A percentile compares a stretch with the other conserved stretches of the same genome.
Conservation (phyloP, 2,329 filamentous ascomycete species). For the Plenodomus lindquistii region DNA sequence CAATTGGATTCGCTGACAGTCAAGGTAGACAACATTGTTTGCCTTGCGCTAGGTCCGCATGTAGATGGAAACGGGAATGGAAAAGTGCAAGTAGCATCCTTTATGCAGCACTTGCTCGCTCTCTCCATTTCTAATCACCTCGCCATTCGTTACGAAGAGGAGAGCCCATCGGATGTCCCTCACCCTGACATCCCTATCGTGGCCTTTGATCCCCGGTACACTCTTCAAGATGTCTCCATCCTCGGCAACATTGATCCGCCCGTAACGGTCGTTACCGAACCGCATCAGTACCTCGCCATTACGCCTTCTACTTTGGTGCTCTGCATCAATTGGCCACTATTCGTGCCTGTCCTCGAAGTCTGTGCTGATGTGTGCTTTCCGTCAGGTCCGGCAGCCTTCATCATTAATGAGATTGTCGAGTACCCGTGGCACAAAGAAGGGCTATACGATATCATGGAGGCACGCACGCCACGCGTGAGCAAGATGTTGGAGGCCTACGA, state of each 20-base stretch:
- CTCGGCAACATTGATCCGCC: slow-evolving; percentile 3
- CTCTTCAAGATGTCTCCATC: neutral
- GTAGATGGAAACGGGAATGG: neutral
- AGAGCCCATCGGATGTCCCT: neutral
- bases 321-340: neutral
- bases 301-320: slow-evolving; percentile 6
- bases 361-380: slow-evolving; percentile 8
- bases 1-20: neutral
- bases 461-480: slow-evolving; percentile 2
- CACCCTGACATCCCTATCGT: slow-evolving; percentile 3
- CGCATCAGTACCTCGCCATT: slow-evolving; percentile 10
- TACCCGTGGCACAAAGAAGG: slow-evolving; percentile 1
- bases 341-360: neutral
- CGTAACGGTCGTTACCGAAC: slow-evolving; percentile 7
- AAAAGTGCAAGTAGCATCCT: neutral
- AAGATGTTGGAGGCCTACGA: slow-evolving; percentile 3
- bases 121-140: neutral
- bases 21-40: slow-evolving; percentile 9
- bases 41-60: slow-evolving; percentile 2
- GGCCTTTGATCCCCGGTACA: slow-evolving; percentile 4
- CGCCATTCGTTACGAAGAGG: neutral
- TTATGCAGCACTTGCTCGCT: slow-evolving; percentile 1
- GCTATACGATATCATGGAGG: neutral
- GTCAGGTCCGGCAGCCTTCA: slow-evolving; percentile 4
- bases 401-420: slow-evolving; percentile 1